Base-by-base conservation (phyloP, 1,284 basidiomycete species). In the Trichosporon sp. region DNA sequence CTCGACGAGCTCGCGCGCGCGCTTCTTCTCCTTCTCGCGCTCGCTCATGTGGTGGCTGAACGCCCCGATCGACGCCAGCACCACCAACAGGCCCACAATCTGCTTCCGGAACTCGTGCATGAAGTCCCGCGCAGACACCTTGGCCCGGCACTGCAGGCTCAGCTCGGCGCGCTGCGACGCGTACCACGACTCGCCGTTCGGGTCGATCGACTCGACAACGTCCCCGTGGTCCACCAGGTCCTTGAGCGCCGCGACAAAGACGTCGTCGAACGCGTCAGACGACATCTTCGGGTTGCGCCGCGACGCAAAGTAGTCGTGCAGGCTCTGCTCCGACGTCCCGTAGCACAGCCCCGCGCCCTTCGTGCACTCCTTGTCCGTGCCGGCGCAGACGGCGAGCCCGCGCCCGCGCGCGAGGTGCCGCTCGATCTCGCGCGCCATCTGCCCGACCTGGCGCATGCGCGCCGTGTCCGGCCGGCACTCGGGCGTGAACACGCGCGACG, bases 151-250 rank as follows among this genome's bases (percentile, higher is more conserved):
- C 38, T 85, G 84, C 83, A 89, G 86, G 63, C 88, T 89, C 81
- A 96, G 86, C 68, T 88, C 86, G 23, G 90, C 88, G 35, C 89
- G 88, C 76, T 87, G 87, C 73, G 93, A 89, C 7, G 93, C 91
- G 69, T 94, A 85, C 84, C 91, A 95, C 47, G 89, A 89, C 42
- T 87, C 92, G 83, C 82, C 93, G 91, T 87, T 84, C 71, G 86
- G 79, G 80, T 91, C 90, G 78, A 89, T 88, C 58, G 87, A 88
- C 72, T 90, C 86, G 72, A 92, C 85, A n/a, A 95, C 86, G 60
- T 91, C 91, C 67, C 90, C 91, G 86, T 91, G 93, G 76, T 89
- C 86, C 44, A 89, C 86, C 65, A 97, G 84, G 77, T 97, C 91
- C 73, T 89, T 87, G 69, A 98, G 86, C 18, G 95, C 95, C 76